Base-by-base conservation (phyloP, 805 yeast genomes). In the Suhomyces prunicola region DNA sequence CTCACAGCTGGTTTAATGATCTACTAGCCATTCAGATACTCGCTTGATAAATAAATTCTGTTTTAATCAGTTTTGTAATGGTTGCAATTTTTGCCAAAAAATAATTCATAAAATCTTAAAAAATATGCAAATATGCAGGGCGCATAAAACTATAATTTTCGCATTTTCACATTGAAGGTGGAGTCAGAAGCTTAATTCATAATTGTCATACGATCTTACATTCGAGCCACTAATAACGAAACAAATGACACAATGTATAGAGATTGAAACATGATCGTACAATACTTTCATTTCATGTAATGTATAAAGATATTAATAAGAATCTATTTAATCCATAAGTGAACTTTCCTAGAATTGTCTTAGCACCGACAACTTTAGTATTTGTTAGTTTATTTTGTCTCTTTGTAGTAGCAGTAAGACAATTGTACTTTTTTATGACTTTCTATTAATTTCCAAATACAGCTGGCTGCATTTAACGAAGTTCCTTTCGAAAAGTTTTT, bases 401-500 rank as follows among this genome's bases (percentile, higher is more conserved):
- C 6, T 39, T 39, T 17, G 22, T 39, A 39, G 42, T 39, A 39
- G 12, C 42, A 19, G 24, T 19, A 39, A 39, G 42, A 19, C 42
- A 10, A 6, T 19, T 39, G 22, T 17, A 17, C 22, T 19, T 39
- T 39, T 39, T 39, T 39, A 39, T 39, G 23, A 39, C 24, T 39
- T 47, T 47, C 49, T 47, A 47, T 47, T 47, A 47, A 31, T 47
- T 47, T 31, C 49, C 49, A 47, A n/a, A 23, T 27, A 47, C 24
- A 36, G 41, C 44, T 31, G 39, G 44, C 39, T 35, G 29, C 23
- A 23, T 13, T 47, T 39, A 12, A 36, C 23, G 22, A 24, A n/a
- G 24, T n/a, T 23, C 40, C 36, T 17, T 19, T 19, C 42, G 42
- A 39, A 10, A 39, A 39, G 42, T 7, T 39, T 17, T 17, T 8